A percentile compares a stretch with the other conserved stretches of the same genome.
These are phyloP conservation scores for Medicago arabica DNA, from an alignment of 306 rosid genomes.

Conservation along the genomic window DNA sequence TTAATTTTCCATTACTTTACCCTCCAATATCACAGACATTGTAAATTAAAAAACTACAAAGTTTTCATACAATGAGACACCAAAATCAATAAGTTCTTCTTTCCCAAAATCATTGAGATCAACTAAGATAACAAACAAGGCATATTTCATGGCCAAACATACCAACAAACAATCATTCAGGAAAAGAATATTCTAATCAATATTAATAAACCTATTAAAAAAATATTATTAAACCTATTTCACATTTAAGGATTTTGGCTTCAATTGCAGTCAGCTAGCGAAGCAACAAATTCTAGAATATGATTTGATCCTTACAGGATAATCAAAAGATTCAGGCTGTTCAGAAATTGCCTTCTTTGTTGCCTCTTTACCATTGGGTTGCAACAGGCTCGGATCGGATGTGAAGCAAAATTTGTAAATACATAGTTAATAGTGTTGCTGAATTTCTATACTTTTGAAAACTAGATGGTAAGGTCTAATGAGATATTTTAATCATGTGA, in stretches of 20 bases:
- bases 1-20: background rate
- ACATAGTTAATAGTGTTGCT: background rate
- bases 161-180: background rate
- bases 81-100: background rate
- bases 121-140: background rate
- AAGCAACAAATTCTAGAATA: slow-evolving; percentile 19
- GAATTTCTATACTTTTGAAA: background rate
- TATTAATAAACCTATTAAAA: background rate
- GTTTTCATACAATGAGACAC: background rate
- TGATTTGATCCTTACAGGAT: background rate
- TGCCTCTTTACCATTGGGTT: background rate
- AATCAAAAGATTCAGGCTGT: background rate
- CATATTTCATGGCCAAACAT: background rate
- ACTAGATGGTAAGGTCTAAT: background rate
- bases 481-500: background rate
- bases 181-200: background rate
- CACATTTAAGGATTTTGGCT: background rate
- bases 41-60: background rate
- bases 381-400: background rate
- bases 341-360: background rate
- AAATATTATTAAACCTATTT: background rate
- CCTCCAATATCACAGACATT: background rate
- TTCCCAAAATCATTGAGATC: background rate
- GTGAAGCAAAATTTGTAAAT: background rate
- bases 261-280: background rate